Evolutionary conservation across 202 grass and related monocot genomes (phyloP), one percentile per base, ranked within the genome.

Genomic region (Brachypodium distachyon): DNA sequence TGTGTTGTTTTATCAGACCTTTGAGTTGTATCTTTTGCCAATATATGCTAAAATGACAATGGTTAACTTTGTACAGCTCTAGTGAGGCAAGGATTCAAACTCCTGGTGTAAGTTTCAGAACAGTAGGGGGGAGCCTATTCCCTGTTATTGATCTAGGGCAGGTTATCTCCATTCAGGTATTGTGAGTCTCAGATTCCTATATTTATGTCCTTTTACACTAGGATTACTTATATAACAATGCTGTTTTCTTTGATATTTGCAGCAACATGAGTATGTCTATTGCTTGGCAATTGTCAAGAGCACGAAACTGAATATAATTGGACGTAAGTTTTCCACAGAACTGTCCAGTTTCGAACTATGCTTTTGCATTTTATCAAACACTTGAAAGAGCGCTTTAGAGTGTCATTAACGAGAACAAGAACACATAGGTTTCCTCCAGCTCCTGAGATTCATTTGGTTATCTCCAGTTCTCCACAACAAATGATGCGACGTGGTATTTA

Each of bases 241-340:
- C 9, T 3, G 4, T 11, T 34, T 46, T 25, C 9, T 74, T 48
- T 67, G 22, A 52, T 28, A 70, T 79, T 47, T 90, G 71, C 82
- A 97, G 93, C 72, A 82, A 56, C 73, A 84, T 77, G 85, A 90
- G 21, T 88, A 74, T n/a, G 54, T 96, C 28, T 90, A 97, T 84
- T 97, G 93, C 55, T 81, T 97, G 77, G 93, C 90, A 6, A 42
- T 97, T 62, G 77, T 88, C 13, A 90, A 84, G 87, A 93, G 93
- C 56, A 81, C 5, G 8, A 87, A 68, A 23, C 72, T 97, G 25
- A 97, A 97, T 77, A 93, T 97, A 82, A 90, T 97, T 84, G 93
- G 93, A 31, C 90, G 93, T 97, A 88, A 90, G 93, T 88, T 58
- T 9, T 43, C 37, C 18, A n/a, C 32, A 18, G 26, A 63, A 1